phyloP scores from a whole-genome alignment of 2,329 filamentous ascomycete species.

The Colletotrichum sp. region DNA sequence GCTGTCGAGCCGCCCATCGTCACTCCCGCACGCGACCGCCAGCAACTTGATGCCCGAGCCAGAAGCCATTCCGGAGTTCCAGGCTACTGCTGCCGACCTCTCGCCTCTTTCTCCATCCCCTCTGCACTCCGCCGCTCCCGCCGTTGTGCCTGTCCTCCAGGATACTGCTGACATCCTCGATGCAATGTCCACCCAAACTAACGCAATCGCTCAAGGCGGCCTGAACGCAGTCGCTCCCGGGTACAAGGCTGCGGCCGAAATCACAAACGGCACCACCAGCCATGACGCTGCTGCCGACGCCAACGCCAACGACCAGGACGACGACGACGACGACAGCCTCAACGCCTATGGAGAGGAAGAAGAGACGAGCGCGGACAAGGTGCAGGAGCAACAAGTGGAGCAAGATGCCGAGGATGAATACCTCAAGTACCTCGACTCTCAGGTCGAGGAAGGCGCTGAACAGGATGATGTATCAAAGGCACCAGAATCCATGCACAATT shows the following conservation, averaged over 20 bases:
- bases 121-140: constrained; percentile 49
- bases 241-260: neutral
- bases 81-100: constrained; percentile 59
- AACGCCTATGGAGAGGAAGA: constrained; percentile 48
- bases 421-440: constrained; percentile 56
- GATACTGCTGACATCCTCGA: constrained; percentile 56
- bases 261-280: constrained; percentile 15
- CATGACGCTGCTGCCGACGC: constrained; percentile 31
- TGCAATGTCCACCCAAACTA: constrained; percentile 40
- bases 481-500: constrained; percentile 47
- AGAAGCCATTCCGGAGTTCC: constrained; percentile 39
- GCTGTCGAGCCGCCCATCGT: neutral
- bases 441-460: constrained; percentile 34
- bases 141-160: constrained; percentile 55
- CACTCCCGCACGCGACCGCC: neutral
- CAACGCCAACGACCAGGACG: constrained; percentile 26
- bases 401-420: constrained; percentile 49
- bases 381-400: constrained; percentile 29
- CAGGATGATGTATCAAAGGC: constrained; percentile 48
- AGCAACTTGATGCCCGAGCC: constrained; percentile 49
- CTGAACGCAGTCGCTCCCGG: constrained; percentile 25
- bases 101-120: constrained; percentile 57
- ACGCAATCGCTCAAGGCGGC: constrained; percentile 23
- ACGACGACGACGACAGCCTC: constrained; percentile 47
- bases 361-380: constrained; percentile 31